Evolutionary conservation across 2,329 filamentous ascomycete species (phyloP).

Genomic region (Fusarium compactum): DNA sequence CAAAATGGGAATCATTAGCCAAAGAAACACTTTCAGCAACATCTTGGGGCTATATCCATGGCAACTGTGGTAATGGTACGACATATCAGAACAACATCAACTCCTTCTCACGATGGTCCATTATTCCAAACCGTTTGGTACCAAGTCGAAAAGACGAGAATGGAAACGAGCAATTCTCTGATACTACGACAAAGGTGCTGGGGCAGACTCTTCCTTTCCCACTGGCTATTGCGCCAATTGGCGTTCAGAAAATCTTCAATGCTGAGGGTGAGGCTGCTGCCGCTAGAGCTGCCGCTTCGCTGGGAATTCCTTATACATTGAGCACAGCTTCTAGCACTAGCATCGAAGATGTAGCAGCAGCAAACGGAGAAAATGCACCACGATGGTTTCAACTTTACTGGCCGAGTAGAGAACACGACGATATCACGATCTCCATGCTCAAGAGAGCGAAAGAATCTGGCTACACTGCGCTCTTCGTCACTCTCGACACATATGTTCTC

Average conservation of each 20-base stretch:
- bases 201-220: slow-evolving; percentile 26
- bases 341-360: slow-evolving; percentile 29
- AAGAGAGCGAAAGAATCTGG: slow-evolving; percentile 13
- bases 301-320: slow-evolving; percentile 9
- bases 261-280: slow-evolving; percentile 15
- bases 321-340: slow-evolving; percentile 32
- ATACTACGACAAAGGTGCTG: slow-evolving; percentile 17
- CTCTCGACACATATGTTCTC: slow-evolving; percentile 14
- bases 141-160: slow-evolving; percentile 21
- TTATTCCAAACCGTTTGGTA: slow-evolving; percentile 13
- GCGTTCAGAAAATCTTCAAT: slow-evolving; percentile 32
- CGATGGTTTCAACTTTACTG: slow-evolving; percentile 36
- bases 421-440: slow-evolving; percentile 27
- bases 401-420: slow-evolving; percentile 27
- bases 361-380: slow-evolving; percentile 1
- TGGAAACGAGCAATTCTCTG: slow-evolving; percentile 25
- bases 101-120: slow-evolving; percentile 14
- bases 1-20: slow-evolving; percentile 21
- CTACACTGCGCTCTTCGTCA: slow-evolving; percentile 15
- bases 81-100: slow-evolving; percentile 27
- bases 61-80: slow-evolving; percentile 26
- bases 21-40: slow-evolving; percentile 26
- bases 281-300: slow-evolving; percentile 9
- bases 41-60: slow-evolving; percentile 33
- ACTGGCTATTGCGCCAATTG: slow-evolving; percentile 20